A percentile compares a stretch with the other conserved stretches of the same genome.
These are phyloP conservation scores for Fusarium praegraminearum DNA, from an alignment of 2,329 filamentous ascomycete genomes.

Conservation along the genomic window DNA sequence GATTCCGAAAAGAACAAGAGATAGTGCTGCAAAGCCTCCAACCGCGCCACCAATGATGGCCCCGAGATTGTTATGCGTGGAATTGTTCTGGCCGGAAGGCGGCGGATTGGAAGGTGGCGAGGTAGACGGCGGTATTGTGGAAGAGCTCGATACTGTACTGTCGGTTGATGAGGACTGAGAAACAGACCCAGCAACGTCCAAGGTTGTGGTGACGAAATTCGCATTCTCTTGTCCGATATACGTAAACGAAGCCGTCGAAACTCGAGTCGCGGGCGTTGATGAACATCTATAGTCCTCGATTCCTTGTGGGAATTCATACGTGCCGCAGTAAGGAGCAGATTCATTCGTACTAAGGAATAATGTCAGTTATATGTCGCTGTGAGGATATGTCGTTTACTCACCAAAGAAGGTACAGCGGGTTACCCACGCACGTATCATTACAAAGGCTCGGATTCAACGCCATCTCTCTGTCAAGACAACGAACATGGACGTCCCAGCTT, in stretches of 20 bases:
- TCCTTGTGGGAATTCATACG: slow-evolving; percentile 1
- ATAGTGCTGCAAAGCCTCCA: neutral
- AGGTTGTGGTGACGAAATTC: neutral
- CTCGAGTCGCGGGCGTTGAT: neutral
- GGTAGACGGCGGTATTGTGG: neutral
- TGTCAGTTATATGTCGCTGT: accelerated
- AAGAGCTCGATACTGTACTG: neutral
- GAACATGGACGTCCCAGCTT: neutral
- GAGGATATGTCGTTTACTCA: neutral
- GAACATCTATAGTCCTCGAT: slow-evolving; percentile 13
- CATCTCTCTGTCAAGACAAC: neutral
- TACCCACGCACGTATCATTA: neutral
- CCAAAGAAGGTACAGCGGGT: neutral
- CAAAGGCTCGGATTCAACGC: neutral
- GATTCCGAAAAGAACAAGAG: neutral
- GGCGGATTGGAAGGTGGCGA: neutral
- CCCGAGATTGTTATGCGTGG: neutral
- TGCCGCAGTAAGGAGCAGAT: slow-evolving; percentile 13
- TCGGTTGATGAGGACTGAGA: accelerated
- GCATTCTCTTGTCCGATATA: slow-evolving; percentile 5
- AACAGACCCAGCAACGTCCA: neutral
- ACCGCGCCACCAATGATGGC: slow-evolving; percentile 2
- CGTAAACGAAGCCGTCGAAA: slow-evolving; percentile 1
- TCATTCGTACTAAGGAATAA: neutral
- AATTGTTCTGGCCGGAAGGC: neutral